A percentile compares a stretch with the other conserved stretches of the same genome.
These are phyloP conservation scores for Roridomyces roridus DNA, from an alignment of 768 basidiomycete species.

Conservation along the genomic window DNA sequence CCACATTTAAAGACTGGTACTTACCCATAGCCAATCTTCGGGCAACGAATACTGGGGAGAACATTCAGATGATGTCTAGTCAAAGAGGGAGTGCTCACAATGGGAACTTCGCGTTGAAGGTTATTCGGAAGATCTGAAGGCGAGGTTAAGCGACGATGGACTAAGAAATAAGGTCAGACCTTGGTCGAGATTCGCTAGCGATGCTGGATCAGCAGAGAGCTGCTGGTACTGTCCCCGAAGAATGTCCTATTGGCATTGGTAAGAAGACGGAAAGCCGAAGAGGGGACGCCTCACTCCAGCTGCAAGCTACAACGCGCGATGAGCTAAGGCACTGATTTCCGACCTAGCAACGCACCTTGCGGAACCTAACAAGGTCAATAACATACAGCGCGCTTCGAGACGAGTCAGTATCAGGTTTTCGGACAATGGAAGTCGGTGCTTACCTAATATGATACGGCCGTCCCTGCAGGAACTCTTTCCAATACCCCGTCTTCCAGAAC, in stretches of 20 bases:
- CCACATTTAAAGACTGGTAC: slow-evolving; percentile 25
- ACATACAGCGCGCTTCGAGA: slow-evolving; percentile 79
- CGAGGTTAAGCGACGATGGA: background rate
- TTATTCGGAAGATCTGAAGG: slow-evolving; percentile 91
- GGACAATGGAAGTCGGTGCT: slow-evolving; percentile 23
- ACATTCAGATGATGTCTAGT: background rate
- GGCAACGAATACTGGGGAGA: slow-evolving; percentile 75
- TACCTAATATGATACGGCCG: slow-evolving; percentile 97
- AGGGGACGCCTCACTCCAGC: slow-evolving; percentile 50
- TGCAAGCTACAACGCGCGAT: slow-evolving; percentile 43
- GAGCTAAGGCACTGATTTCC: background rate
- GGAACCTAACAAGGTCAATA: slow-evolving; percentile 93
- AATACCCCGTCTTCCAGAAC: slow-evolving; percentile 98
- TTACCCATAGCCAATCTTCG: slow-evolving; percentile 96
- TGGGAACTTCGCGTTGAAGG: slow-evolving; percentile 89
- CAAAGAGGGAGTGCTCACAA: slow-evolving; percentile 59
- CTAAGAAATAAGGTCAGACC: too few relatives aligned
- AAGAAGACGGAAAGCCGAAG: background rate
- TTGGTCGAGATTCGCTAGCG: slow-evolving; percentile 94
- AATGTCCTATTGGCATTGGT: slow-evolving; percentile 66
- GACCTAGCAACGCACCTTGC: slow-evolving; percentile 39
- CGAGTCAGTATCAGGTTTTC: slow-evolving; percentile 9
- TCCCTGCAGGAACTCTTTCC: slow-evolving; percentile 88
- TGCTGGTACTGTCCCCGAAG: slow-evolving; percentile 92
- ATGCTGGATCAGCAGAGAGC: slow-evolving; percentile 93